phyloP scores from a whole-genome alignment of 2,329 filamentous ascomycete genomes.

The Aspergillus ruber region DNA sequence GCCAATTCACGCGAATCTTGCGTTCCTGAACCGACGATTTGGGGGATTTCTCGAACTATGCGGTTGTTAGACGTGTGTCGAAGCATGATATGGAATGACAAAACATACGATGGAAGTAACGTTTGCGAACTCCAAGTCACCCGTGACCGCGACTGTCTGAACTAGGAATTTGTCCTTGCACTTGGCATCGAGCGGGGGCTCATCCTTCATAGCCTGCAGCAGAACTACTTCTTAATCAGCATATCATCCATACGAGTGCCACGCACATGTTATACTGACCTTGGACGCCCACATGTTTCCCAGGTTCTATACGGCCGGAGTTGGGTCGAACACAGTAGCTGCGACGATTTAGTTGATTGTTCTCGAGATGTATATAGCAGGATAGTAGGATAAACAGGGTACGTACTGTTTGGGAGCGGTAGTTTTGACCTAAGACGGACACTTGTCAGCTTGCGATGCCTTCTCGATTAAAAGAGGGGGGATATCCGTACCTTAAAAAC shows the following conservation, averaged over 20 bases:
- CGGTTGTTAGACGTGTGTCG: conserved; percentile 4
- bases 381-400: conserved; percentile 10
- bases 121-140: conserved; percentile 76
- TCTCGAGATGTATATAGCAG: conserved; percentile 13
- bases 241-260: conserved; percentile 1
- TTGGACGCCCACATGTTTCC: conserved; percentile 83
- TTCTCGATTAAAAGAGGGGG: conserved; percentile 7
- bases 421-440: conserved; percentile 74
- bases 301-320: conserved; percentile 89
- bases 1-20: conserved; percentile 90
- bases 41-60: conserved; percentile 66
- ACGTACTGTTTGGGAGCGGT: conserved; percentile 96
- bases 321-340: conserved; percentile 98
- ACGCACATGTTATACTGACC: conserved; percentile 48
- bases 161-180: conserved; percentile 98
- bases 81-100: neutral
- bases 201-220: conserved; percentile 95
- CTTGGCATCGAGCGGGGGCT: conserved; percentile 76
- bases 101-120: conserved; percentile 69
- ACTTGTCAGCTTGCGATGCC: conserved; percentile 19
- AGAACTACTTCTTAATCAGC: conserved; percentile 57
- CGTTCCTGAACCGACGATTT: conserved; percentile 80
- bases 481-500: conserved; percentile 55
- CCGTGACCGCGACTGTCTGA: conserved; percentile 77
- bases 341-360: conserved; percentile 7